Conservation (phyloP, 2,329 filamentous ascomycete genomes). For the Hymenoscyphus infarciens region DNA sequence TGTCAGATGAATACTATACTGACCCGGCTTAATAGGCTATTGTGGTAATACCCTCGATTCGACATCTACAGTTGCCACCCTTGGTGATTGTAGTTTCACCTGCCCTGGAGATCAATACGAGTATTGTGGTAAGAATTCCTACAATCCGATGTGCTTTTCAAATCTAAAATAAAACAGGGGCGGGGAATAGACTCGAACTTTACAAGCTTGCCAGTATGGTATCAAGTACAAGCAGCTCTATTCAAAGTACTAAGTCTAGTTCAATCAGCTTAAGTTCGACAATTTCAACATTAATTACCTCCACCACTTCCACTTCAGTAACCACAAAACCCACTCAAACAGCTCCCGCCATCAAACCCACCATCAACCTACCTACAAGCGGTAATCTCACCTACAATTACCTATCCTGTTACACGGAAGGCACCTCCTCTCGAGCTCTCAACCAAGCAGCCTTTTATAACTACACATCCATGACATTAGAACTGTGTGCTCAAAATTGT, state of each 20-base stretch:
- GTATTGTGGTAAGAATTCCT: constrained; percentile 31
- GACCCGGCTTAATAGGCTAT: constrained; percentile 30
- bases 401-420: constrained; percentile 25
- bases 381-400: background rate
- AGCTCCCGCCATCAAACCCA: background rate
- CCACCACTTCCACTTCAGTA: background rate
- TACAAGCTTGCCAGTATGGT: constrained; percentile 34
- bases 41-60: constrained; percentile 32
- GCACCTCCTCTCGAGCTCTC: constrained; percentile 18
- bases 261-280: background rate
- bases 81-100: constrained; percentile 26
- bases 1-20: background rate
- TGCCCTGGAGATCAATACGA: constrained; percentile 32
- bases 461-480: constrained; percentile 34
- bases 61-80: constrained; percentile 17
- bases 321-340: background rate
- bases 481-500: constrained; percentile 33
- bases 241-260: constrained; percentile 8
- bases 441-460: constrained; percentile 19
- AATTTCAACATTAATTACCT: background rate
- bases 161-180: constrained; percentile 11
- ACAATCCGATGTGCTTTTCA: background rate
- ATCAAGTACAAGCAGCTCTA: constrained; percentile 10
- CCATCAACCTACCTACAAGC: background rate
- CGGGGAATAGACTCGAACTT: constrained; percentile 29